Evolutionary conservation across 106 monocot species (phyloP).

Genomic region (Allium fistulosum): DNA sequence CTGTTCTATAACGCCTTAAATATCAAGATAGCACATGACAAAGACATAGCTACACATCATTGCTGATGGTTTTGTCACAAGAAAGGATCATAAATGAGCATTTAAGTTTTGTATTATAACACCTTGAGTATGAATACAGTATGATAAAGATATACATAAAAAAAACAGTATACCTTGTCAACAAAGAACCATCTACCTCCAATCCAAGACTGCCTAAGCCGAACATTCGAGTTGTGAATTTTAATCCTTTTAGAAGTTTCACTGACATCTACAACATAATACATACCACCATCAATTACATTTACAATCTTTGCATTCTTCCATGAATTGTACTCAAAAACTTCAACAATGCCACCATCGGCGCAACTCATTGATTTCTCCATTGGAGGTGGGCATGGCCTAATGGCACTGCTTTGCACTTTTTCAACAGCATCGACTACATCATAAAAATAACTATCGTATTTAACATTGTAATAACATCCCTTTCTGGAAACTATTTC

Average conservation of each 20-base stretch:
- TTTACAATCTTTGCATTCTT: constrained; percentile 21
- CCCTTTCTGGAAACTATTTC: constrained; percentile 35
- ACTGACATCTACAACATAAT: constrained; percentile 23
- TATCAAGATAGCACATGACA: too few species aligned
- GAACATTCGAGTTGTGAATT: constrained; percentile 20
- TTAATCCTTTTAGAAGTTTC: constrained; percentile 20
- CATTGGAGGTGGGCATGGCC: constrained; percentile 26
- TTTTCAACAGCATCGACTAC: constrained; percentile 2
- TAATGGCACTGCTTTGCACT: constrained; percentile 27
- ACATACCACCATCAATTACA: constrained; percentile 5
- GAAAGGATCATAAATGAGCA: too few species aligned
- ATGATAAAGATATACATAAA: too few species aligned
- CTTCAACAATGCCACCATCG: constrained; percentile 38
- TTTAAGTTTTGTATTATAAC: too few species aligned
- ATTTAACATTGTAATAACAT: constrained; percentile 23
- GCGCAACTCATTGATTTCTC: constrained; percentile 8
- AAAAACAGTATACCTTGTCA: constrained; percentile 30
- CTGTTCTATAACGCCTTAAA: too few species aligned
- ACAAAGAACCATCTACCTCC: constrained; percentile 40
- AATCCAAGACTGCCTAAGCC: constrained; percentile 39
- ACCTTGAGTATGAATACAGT: too few species aligned
- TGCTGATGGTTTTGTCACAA: too few species aligned
- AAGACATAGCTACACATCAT: too few species aligned
- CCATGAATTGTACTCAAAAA: constrained; percentile 30
- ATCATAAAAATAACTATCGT: neutral